Evolutionary conservation across 768 basidiomycete genomes (phyloP).

Genomic region (Rhizopogon vinicolor): DNA sequence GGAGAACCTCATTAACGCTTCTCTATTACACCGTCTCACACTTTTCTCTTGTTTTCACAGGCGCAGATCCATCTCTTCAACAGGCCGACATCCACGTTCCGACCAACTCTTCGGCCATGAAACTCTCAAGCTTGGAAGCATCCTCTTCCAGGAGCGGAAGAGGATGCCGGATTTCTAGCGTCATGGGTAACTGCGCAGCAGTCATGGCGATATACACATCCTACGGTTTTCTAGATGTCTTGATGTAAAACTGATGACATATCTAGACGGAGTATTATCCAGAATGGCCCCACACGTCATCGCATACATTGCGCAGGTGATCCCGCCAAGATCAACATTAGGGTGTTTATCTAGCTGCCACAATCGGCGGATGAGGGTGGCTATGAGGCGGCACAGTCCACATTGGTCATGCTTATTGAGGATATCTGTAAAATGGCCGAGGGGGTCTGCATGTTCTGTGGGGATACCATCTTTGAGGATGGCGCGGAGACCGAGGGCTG

Average conservation of each 20-base stretch:
- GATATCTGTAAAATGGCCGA: not conserved
- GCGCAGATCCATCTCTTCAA: not conserved
- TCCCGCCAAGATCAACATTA: not conserved
- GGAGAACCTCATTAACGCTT: conserved; percentile 1
- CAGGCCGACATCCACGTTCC: not conserved
- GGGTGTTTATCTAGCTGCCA: not conserved
- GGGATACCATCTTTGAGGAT: not conserved
- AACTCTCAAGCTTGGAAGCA: not conserved
- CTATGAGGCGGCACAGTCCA: not conserved
- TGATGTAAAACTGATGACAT: no score
- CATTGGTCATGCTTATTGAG: not conserved
- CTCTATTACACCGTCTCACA: not conserved
- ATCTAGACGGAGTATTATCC: no score
- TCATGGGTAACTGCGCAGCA: not conserved
- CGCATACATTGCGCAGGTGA: not conserved
- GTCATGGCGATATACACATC: no score
- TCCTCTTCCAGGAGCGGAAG: not conserved
- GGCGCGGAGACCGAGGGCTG: not conserved
- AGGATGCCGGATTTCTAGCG: not conserved
- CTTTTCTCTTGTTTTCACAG: not conserved
- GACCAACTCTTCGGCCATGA: not conserved
- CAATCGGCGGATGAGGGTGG: not conserved
- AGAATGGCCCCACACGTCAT: no score
- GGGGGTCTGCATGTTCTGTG: not conserved
- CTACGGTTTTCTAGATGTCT: no score